A percentile compares a stretch with the other conserved stretches of the same genome.
These are phyloP conservation scores for Metschnikowia peoriensis DNA, from an alignment of 805 yeast genomes.

Conservation along the genomic window DNA sequence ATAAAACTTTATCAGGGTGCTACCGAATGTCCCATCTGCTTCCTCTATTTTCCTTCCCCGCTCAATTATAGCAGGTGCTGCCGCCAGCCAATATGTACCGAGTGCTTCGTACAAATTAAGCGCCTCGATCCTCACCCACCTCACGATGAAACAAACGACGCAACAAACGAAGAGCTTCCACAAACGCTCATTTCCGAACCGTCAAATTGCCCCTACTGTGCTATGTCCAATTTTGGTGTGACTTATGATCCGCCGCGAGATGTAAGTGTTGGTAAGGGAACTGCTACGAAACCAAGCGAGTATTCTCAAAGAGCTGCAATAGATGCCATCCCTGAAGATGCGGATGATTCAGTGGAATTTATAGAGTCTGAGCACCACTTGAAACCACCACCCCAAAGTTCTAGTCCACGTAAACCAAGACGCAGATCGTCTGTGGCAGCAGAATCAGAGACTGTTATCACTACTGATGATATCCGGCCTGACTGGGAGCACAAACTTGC, in stretches of 20 bases:
- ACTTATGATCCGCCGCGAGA: constrained; percentile 64
- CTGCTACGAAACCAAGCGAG: constrained; percentile 46
- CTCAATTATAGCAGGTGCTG: constrained; percentile 86
- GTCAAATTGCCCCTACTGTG: constrained; percentile 92
- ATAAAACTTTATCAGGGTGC: constrained; percentile 64
- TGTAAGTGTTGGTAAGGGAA: constrained; percentile 56
- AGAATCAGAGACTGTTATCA: constrained; percentile 65
- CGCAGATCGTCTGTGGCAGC: constrained; percentile 56
- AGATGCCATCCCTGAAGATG: constrained; percentile 10
- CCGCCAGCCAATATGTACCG: constrained; percentile 89
- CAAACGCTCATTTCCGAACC: constrained; percentile 78
- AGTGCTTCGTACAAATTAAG: constrained; percentile 94
- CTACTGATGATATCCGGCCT: constrained; percentile 83
- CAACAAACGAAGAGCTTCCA: constrained; percentile 40
- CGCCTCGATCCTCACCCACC: constrained; percentile 93
- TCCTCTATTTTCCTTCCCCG: constrained; percentile 75
- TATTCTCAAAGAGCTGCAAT: constrained; percentile 22
- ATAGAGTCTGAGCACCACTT: not conserved
- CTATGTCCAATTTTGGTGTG: constrained; percentile 80
- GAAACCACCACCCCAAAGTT: not conserved
- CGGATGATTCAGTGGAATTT: constrained; percentile 2
- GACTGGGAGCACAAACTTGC: constrained; percentile 83
- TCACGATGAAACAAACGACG: constrained; percentile 52
- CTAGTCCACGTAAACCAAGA: constrained; percentile 12
- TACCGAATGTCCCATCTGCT: constrained; percentile 92